A percentile compares a stretch with the other conserved stretches of the same genome.
phyloP scores from a whole-genome alignment of 768 basidiomycete genomes.

The Sistotremastrum suecicum region DNA sequence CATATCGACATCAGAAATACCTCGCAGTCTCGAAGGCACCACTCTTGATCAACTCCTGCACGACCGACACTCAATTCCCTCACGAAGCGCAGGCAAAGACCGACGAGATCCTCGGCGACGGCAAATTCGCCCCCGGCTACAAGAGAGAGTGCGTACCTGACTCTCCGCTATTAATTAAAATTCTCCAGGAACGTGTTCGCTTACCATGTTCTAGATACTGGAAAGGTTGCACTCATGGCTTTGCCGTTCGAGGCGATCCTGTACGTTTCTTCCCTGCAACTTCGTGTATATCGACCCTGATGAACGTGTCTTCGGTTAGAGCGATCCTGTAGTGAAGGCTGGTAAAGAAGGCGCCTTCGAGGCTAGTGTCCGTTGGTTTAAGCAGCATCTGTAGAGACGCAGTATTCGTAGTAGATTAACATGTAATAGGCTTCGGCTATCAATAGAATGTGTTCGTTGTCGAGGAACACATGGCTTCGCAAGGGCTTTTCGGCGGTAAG shows the following conservation, averaged over 20 bases:
- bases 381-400: slow-evolving; percentile 18
- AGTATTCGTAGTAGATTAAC: too few species aligned
- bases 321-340: slow-evolving; percentile 36
- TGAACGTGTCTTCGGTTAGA: slow-evolving; percentile 11
- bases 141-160: slow-evolving; percentile 18
- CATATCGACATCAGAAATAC: slow-evolving; percentile 28
- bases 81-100: slow-evolving; percentile 27
- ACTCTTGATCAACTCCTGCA: slow-evolving; percentile 56
- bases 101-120: slow-evolving; percentile 34
- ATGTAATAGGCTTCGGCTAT: too few species aligned
- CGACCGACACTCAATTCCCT: slow-evolving; percentile 37
- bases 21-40: slow-evolving; percentile 30
- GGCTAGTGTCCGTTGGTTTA: slow-evolving; percentile 40
- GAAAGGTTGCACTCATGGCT: slow-evolving; percentile 37
- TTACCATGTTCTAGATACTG: slow-evolving; percentile 16
- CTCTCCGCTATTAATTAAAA: not conserved
- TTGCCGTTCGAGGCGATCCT: slow-evolving; percentile 34
- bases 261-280: not conserved
- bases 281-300: not conserved
- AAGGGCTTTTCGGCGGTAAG: too few species aligned
- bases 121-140: slow-evolving; percentile 34
- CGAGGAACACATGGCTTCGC: too few species aligned
- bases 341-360: slow-evolving; percentile 54
- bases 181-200: too few species aligned
- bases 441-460: too few species aligned